Percentiles rank a stretch among this genome's conserved stretches.
Evolutionary conservation across 2,329 filamentous ascomycete species (phyloP).

Genomic region (Sarocladiaceae sp.): DNA sequence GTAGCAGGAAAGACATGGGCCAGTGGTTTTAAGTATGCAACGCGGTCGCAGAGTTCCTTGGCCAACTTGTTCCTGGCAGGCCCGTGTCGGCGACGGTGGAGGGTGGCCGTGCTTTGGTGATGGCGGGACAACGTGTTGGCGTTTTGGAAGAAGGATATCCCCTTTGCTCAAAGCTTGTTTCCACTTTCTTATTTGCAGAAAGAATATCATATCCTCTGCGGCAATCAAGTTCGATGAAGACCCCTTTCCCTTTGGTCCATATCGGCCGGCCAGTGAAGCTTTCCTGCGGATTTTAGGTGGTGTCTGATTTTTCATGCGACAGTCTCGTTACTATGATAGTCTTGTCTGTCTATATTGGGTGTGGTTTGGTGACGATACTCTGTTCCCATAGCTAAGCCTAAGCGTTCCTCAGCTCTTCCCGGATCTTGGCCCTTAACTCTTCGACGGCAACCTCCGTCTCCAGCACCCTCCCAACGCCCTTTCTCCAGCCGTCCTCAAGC

Average conservation of each 20-base stretch:
- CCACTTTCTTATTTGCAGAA: too few relatives aligned
- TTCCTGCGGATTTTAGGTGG: too few relatives aligned
- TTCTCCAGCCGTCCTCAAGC: constrained; percentile 73
- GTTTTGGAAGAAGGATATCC: constrained; percentile 5
- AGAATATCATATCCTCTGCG: too few relatives aligned
- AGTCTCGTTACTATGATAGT: neutral
- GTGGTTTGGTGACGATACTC: too few relatives aligned
- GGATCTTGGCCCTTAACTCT: constrained; percentile 57
- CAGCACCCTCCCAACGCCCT: constrained; percentile 69
- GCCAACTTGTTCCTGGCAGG: too few relatives aligned
- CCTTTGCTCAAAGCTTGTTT: neutral
- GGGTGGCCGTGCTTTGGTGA: too few relatives aligned
- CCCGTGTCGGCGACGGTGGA: neutral
- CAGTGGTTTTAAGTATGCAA: too few relatives aligned
- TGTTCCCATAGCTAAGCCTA: neutral
- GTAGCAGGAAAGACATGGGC: too few relatives aligned
- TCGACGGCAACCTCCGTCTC: constrained; percentile 85
- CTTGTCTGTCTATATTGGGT: neutral
- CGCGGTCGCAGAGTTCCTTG: too few relatives aligned
- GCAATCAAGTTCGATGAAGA: too few relatives aligned
- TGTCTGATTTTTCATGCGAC: neutral
- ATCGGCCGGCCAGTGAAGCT: too few relatives aligned
- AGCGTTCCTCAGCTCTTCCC: constrained; percentile 49
- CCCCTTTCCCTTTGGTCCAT: too few relatives aligned
- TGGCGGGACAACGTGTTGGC: constrained; percentile 4